Evolutionary conservation across 805 yeast genomes (phyloP).

Genomic region (Ogataea pignaliae): DNA sequence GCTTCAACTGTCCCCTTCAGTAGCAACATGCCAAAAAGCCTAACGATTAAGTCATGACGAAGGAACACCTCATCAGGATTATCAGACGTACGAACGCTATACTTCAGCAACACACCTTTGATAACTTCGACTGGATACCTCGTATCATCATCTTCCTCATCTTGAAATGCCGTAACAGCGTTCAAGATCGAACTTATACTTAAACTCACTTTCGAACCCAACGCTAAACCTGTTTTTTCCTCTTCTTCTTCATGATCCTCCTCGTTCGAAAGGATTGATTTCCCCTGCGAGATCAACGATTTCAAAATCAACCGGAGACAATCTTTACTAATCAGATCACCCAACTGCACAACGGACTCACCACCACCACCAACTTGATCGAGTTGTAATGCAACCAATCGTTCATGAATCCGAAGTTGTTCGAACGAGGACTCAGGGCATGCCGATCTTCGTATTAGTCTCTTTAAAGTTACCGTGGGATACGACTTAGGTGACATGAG

Average conservation of each 20-base stretch:
- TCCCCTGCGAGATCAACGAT: neutral
- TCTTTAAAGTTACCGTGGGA: no score
- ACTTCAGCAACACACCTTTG: no score
- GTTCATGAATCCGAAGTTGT: slow-evolving; percentile 4
- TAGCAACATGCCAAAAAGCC: slow-evolving; percentile 14
- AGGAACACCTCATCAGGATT: neutral
- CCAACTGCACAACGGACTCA: neutral
- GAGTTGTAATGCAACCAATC: slow-evolving; percentile 14
- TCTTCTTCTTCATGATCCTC: neutral
- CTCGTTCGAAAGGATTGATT: neutral
- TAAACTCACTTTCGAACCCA: no score
- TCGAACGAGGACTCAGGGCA: slow-evolving; percentile 7
- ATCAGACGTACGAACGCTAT: neutral
- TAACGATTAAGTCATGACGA: slow-evolving; percentile 15
- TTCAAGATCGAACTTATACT: no score
- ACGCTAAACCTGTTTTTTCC: no score
- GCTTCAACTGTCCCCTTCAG: slow-evolving; percentile 6
- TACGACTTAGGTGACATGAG: no score
- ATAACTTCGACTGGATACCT: no score
- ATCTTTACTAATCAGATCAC: neutral
- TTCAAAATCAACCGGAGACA: neutral
- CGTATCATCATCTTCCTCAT: no score
- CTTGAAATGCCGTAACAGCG: no score
- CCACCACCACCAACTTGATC: no score
- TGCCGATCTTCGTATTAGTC: slow-evolving; percentile 5